Conservation (phyloP, 768 basidiomycete genomes). For the Naganishia friedmannii region DNA sequence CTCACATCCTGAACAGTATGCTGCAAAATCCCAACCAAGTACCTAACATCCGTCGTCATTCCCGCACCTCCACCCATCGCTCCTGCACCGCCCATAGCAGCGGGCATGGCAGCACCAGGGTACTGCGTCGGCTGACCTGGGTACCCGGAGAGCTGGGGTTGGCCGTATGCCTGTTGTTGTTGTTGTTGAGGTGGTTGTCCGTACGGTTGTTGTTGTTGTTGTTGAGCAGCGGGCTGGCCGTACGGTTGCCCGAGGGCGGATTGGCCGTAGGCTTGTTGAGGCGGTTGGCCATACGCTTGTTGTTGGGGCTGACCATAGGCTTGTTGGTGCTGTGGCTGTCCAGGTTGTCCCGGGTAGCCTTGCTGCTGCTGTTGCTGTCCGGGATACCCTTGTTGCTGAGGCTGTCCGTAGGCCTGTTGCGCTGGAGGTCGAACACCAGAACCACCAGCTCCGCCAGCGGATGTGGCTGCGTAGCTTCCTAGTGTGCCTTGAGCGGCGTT, state of each 20-base stretch:
- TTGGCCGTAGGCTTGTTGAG: not conserved
- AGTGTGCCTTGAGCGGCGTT: constrained; percentile 7
- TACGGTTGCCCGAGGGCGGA: not conserved
- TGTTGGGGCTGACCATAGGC: constrained; percentile 35
- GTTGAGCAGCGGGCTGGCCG: not conserved
- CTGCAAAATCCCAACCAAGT: constrained; percentile 37
- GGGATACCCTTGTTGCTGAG: constrained; percentile 25
- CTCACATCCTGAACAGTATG: constrained; percentile 50
- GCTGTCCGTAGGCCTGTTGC: constrained; percentile 17
- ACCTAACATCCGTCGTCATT: constrained; percentile 34
- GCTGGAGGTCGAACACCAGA: not conserved
- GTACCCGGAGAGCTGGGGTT: constrained; percentile 12
- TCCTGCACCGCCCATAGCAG: constrained; percentile 24
- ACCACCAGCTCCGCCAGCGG: not conserved
- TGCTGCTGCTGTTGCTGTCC: constrained; percentile 32
- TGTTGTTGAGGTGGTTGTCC: constrained; percentile 30
- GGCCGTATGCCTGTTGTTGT: constrained; percentile 33
- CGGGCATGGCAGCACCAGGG: constrained; percentile 23
- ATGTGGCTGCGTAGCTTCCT: constrained; percentile 4
- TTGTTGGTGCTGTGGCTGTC: constrained; percentile 29
- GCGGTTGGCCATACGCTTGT: not conserved
- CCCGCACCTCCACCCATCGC: constrained; percentile 27
- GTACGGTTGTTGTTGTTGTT: not conserved
- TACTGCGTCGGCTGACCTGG: constrained; percentile 29
- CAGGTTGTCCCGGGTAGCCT: constrained; percentile 35